These are phyloP conservation scores for Neoboletus brunneissimus DNA, from an alignment of 768 basidiomycete genomes.

Conservation along the genomic window DNA sequence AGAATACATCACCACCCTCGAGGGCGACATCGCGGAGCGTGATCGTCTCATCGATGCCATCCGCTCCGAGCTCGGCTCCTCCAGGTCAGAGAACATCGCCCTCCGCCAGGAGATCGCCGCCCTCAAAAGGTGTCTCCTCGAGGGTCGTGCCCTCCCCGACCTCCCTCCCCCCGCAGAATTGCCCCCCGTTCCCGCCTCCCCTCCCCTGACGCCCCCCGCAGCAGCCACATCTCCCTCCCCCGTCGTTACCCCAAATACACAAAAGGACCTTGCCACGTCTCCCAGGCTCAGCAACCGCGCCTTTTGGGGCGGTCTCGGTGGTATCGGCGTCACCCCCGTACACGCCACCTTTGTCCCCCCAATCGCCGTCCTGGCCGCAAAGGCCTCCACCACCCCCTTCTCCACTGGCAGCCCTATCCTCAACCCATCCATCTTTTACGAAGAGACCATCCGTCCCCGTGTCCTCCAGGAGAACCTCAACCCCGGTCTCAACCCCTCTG, in stretches of 20 bases:
- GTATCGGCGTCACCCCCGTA: constrained; percentile 76
- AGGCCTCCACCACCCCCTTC: constrained; percentile 14
- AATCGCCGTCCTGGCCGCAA: constrained; percentile 37
- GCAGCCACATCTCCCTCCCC: constrained; percentile 21
- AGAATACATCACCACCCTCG: constrained; percentile 95
- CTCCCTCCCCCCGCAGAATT: constrained; percentile 48
- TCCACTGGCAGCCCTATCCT: constrained; percentile 29
- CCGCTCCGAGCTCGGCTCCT: constrained; percentile 75
- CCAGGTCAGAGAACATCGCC: constrained; percentile 78
- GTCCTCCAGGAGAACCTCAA: constrained; percentile 26
- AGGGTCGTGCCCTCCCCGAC: constrained; percentile 51
- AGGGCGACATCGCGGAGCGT: constrained; percentile 89
- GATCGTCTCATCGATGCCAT: constrained; percentile 89
- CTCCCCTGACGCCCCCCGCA: constrained; percentile 34
- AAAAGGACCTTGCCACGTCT: constrained; percentile 72
- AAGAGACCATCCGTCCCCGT: constrained; percentile 26
- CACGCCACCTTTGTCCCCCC: constrained; percentile 84
- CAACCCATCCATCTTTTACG: constrained; percentile 31
- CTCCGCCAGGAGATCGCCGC: constrained; percentile 73
- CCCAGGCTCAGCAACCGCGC: constrained; percentile 47
- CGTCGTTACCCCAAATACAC: constrained; percentile 63
- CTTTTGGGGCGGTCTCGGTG: constrained; percentile 84
- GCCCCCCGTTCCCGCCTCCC: constrained; percentile 37
- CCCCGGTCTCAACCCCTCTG: constrained; percentile 23
- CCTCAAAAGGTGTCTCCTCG: constrained; percentile 72